Base-by-base conservation (phyloP, 257 asterid genomes). In the Coffea eugenioides region DNA sequence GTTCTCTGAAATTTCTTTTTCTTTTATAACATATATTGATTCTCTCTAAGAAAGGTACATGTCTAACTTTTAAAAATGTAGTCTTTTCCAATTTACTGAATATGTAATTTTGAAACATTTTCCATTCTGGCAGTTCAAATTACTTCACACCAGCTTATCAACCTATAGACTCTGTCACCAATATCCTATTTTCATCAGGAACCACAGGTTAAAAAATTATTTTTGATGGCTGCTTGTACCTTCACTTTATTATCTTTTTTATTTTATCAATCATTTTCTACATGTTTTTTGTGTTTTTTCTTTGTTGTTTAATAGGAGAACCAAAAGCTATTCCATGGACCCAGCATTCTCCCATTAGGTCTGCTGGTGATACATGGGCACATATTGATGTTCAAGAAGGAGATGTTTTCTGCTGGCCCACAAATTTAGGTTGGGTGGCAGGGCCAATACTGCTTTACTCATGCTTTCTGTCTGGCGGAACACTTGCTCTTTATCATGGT, bases 301-400 rank as follows among this genome's bases (percentile, higher is more conserved):
- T 73, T 76, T 71, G 69, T 54, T 54, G 73, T 27, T 80, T 34
- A 8, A 81, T 87, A 95, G 99, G 98, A 77, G 99, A 95, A 57
- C 98, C 99, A 69, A 95, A 95, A 86, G 99, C 98, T 72, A 91
- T 95, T 82, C 97, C 97, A 43, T 95, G 98, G 99, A 90, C 98
- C 57, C 99, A 93, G 36, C 92, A 90, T 84, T 89, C 96, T 85
- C 97, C 99, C 34, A 93, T 95, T 74, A 90, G 99, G 31, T 81
- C 88, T 69, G 92, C 92, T 87, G 90, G 97, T 74, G 99, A 93
- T 84, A 76, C 97, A 59, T 95, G 97, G 98, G 81, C 91, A 59
- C 96, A 89, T 83, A 51, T 79, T 39, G 88, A 88, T 82, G 81
- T 86, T 82, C 88, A 84, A 86, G 69, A 82, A 36, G 96, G 96